Base-by-base conservation (phyloP, 768 basidiomycete species). In the Xerocomus spinulosus region DNA sequence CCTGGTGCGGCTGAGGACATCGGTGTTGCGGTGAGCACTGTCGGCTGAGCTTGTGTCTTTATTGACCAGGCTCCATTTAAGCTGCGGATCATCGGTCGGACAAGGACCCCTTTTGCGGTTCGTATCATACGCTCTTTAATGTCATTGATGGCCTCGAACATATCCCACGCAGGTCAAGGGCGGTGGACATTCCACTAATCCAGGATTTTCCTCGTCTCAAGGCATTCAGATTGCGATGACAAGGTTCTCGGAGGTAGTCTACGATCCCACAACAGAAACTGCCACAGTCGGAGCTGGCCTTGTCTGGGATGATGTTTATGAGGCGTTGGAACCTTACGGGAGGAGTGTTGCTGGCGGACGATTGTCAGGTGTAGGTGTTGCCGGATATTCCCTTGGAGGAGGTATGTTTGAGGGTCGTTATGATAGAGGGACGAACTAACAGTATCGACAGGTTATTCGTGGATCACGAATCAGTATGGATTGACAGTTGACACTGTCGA, bases 221-320 rank as follows among this genome's bases (percentile, higher is more conserved):
- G 80, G 79, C n/a, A 69, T 82, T 8, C 77, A 77, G 7, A 80
- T 83, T 20, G 62, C 74, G 17, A 76, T 82, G 79, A 57, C 50
- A 18, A 60, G 69, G 0, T 81, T 81, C 58, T 68, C 67, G 6
- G 58, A 73, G 5, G 66, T 79, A 9, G 62, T 50, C 1, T 79
- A 78, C 44, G 56, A 77, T 30, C 46, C 61, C 2, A 48, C 49
- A 1, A 55, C 69, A 0, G 65, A 73, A 46, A 77, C 73, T 0
- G 78, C 59, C 2, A 64, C 61, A 9, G 41, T 73, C 20, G 70
- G 67, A 13, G 54, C 68, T 1, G 69, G 71, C 6, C 58, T 79
- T 5, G 67, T 79, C n/a, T 86, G 82, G 82, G 82, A 85, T 56
- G 75, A 82, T 42, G 81, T 76, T 68, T 83, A 83, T 51, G 66